Conservation (phyloP, 1,284 basidiomycete species). For the Ceratobasidium sp. region DNA sequence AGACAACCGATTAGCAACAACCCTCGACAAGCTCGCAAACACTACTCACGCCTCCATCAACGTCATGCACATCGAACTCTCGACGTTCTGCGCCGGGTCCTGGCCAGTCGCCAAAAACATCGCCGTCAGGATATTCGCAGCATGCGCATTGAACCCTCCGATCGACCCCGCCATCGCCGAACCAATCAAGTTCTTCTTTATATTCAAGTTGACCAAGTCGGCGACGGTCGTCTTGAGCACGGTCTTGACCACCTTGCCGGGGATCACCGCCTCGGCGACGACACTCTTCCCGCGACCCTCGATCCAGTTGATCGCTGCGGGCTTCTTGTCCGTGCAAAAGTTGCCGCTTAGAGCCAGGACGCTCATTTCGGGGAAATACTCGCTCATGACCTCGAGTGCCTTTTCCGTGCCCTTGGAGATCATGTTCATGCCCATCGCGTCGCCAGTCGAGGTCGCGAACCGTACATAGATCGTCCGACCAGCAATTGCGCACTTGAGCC, state of each 20-base stretch:
- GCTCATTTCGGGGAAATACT: conserved; percentile 91
- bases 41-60: conserved; percentile 92
- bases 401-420: conserved; percentile 96
- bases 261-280: conserved; percentile 94
- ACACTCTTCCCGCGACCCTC: conserved; percentile 98
- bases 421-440: conserved; percentile 99
- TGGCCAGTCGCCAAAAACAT: conserved; percentile 97
- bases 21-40: conserved; percentile 37
- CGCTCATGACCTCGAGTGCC: conserved; percentile 84
- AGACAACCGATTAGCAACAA: conserved; percentile 39
- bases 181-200: conserved; percentile 98
- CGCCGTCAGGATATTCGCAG: conserved; percentile 96
- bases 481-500: conserved; percentile 86
- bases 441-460: conserved; percentile 95
- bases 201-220: conserved; percentile 91
- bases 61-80: conserved; percentile 98
- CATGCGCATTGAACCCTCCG: conserved; percentile 99
- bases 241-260: conserved; percentile 86
- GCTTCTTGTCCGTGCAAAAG: conserved; percentile 99
- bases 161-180: conserved; percentile 98
- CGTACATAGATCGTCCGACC: conserved; percentile 95
- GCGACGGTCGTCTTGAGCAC: conserved; percentile 97
- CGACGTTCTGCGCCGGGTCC: conserved; percentile 99
- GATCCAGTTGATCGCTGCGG: conserved; percentile 99
- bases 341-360: conserved; percentile 96